Evolutionary conservation across 176 grass and related monocot species (phyloP), one percentile per base, ranked within the genome.

Genomic region (Urochloa ruziziensis): DNA sequence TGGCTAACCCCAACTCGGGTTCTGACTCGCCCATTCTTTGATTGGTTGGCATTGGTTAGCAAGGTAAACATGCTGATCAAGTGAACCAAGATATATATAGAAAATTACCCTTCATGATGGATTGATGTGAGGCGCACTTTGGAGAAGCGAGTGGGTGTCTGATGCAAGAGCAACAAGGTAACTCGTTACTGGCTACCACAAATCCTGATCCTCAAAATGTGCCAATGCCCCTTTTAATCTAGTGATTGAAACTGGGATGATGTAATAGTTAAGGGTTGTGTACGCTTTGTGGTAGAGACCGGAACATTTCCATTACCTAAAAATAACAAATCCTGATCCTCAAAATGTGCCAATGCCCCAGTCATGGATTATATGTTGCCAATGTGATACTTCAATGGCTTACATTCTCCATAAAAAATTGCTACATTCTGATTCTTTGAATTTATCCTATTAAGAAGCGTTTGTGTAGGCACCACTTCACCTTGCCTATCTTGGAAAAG

Each of bases 401-500:
- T n/a, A 70, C 67, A 47, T 47, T 46, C 15, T 32, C 27, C 40
- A 24, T 72, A 32, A 71, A 70, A 73, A 21, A 73, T 73, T 25
- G 32, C 35, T 54, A 37, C 23, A 53, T 80, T 79, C 29, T 34
- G 13, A 21, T 75, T 27, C 70, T 61, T 32, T 81, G 52, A 62
- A 75, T 44, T 58, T 85, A 54, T 85, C 62, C 42, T 60, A 69
- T 32, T 72, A 46, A 36, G 72, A 67, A 84, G 77, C 3, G 35
- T 32, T 63, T 58, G 37, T 46, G 44, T 56, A 83, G 37, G 81
- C 78, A 42, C 81, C 61, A 77, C 24, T 23, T 13, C 46, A 28
- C 71, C 71, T 44, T 85, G 35, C 51, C 19, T 82, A 4, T 65
- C 78, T 77, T 77, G 46, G 72, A 78, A 82, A 86, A 85, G 57